Evolutionary conservation across 2,329 filamentous ascomycete species (phyloP), one percentile per base, ranked within the genome.

Genomic region (Bipolaris gigantea): DNA sequence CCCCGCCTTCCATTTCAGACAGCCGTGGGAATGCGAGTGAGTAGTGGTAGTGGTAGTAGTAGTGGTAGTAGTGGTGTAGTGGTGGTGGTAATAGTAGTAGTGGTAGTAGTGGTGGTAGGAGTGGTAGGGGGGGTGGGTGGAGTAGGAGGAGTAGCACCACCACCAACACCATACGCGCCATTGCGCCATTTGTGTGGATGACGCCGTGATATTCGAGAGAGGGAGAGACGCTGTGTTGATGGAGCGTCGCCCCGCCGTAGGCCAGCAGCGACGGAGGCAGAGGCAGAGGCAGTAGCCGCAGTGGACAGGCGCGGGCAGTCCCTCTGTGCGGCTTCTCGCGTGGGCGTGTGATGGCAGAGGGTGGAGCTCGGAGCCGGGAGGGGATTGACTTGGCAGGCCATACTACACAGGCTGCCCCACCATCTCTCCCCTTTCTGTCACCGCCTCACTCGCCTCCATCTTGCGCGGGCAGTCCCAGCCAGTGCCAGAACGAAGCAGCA

Each of bases 361-460:
- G 33, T 39, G 33, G 23, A 42, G 36, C 40, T 42, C 16, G 25
- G 43, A 21, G 21, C 21, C 5, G 21, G 25, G 25, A 45, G 44
- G 44, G 48, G 54, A 56, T 41, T 56, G 43, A 25, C 43, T 46
- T 48, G 50, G 50, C 52, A 46, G 32, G 33, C 49, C 43, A 30
- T 30, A 48, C 44, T 36, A 52, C 48, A 52, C 48, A 56, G 43
- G 43, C 54, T 54, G 50, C 54, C 54, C 54, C 54, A 51, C 50
- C 54, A 47, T 54, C 54, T 45, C 53, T 56, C 47, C 45, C 51
- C 51, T 47, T 55, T 54, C 55, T 49, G 54, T 56, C 54, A 56
- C 54, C 54, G 54, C 54, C 54, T 56, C 50, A 46, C 45, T 54
- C 41, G 45, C 38, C 50, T 48, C 53, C 48, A 47, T 48, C 54